These are phyloP conservation scores for Sclerotiophoma versabilis DNA, from an alignment of 2,329 filamentous ascomycete genomes.

Conservation along the genomic window DNA sequence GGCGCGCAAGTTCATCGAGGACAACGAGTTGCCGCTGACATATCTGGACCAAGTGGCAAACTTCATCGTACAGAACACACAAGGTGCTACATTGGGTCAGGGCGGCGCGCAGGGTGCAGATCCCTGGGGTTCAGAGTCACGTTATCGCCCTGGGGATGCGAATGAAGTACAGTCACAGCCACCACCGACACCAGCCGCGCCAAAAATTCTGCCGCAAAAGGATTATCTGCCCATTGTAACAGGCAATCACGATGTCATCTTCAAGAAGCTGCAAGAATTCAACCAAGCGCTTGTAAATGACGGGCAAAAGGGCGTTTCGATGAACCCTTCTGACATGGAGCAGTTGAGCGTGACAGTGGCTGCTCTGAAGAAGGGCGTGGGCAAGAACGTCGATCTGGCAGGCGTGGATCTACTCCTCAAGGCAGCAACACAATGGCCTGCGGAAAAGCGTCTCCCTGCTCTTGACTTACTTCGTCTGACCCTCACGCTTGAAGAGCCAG, in stretches of 20 bases:
- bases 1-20: conserved; percentile 86
- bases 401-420: conserved; percentile 72
- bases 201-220: conserved; percentile 76
- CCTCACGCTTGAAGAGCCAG: conserved; percentile 71
- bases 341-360: conserved; percentile 67
- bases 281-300: conserved; percentile 76
- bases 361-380: conserved; percentile 64
- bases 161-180: conserved; percentile 45
- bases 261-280: conserved; percentile 77
- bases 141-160: conserved; percentile 77
- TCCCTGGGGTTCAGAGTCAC: conserved; percentile 77
- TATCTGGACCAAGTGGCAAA: conserved; percentile 93
- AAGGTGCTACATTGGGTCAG: conserved; percentile 82
- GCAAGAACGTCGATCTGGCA: conserved; percentile 51
- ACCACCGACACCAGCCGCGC: conserved; percentile 50
- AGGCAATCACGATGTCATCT: conserved; percentile 73
- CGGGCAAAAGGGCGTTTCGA: conserved; percentile 74
- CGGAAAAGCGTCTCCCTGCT: conserved; percentile 78
- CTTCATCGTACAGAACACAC: conserved; percentile 89
- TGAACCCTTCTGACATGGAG: conserved; percentile 75
- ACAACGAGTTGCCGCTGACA: conserved; percentile 84
- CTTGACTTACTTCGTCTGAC: conserved; percentile 89
- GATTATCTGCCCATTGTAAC: conserved; percentile 79
- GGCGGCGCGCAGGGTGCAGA: conserved; percentile 62
- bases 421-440: conserved; percentile 80